Evolutionary conservation across 148 eudicot genomes (phyloP).

Genomic region (Tetragonia tetragonoides): DNA sequence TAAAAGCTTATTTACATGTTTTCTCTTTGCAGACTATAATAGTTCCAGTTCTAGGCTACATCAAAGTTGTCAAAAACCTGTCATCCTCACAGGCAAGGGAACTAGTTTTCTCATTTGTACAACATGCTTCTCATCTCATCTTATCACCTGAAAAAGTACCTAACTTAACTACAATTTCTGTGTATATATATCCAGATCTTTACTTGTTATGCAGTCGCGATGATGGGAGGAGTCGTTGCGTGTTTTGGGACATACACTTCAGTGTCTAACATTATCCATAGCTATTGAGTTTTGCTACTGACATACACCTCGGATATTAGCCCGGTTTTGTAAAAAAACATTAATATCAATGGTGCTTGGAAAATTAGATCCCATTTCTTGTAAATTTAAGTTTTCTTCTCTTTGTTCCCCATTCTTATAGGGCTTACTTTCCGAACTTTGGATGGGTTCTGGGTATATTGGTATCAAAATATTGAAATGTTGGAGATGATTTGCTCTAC

Average conservation of each 20-base stretch:
- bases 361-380: too few species aligned
- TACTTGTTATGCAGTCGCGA: slow-evolving; percentile 37
- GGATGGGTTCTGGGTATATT: neutral
- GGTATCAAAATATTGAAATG: neutral
- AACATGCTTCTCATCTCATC: neutral
- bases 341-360: neutral
- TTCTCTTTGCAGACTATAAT: slow-evolving; percentile 50
- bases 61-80: slow-evolving; percentile 44
- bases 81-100: slow-evolving; percentile 48
- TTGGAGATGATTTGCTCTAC: neutral
- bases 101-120: neutral
- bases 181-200: slow-evolving; percentile 32
- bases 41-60: slow-evolving; percentile 61
- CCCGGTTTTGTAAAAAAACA: too few species aligned
- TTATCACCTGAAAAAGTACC: neutral
- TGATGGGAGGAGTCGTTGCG: slow-evolving; percentile 44
- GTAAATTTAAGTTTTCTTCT: too few species aligned
- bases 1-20: too few species aligned
- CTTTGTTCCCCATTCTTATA: neutral
- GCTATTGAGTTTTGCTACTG: slow-evolving; percentile 12
- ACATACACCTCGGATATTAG: neutral
- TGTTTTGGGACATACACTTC: slow-evolving; percentile 64
- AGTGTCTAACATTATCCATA: slow-evolving; percentile 37
- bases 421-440: too few species aligned
- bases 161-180: neutral